Conservation (phyloP, 2,329 filamentous ascomycete genomes). For the Nothophoma quercina region DNA sequence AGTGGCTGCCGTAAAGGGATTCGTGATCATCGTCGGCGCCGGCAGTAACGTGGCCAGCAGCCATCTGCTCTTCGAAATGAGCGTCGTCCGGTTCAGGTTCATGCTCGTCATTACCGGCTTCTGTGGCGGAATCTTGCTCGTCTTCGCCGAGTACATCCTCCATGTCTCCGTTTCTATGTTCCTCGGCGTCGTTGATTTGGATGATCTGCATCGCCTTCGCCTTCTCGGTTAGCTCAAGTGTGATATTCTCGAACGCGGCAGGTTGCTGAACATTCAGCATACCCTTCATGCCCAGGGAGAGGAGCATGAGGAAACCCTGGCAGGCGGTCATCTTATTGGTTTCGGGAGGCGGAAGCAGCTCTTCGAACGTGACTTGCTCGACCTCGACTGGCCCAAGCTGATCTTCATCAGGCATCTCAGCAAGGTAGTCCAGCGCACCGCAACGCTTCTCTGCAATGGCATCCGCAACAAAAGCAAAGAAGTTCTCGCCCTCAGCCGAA, state of each 20-base stretch:
- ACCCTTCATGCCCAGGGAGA: constrained; percentile 63
- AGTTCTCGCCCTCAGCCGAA: constrained; percentile 68
- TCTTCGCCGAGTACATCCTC: not conserved
- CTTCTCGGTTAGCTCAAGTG: constrained; percentile 34
- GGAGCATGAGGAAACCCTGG: constrained; percentile 52
- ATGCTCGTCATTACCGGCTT: constrained; percentile 11
- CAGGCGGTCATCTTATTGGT: constrained; percentile 70
- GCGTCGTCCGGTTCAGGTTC: constrained; percentile 16
- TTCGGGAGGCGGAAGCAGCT: constrained; percentile 67
- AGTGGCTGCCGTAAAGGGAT: constrained; percentile 31
- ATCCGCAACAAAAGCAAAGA: constrained; percentile 65
- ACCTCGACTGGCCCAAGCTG: constrained; percentile 39
- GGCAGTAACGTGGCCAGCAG: constrained; percentile 20
- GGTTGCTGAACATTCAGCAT: constrained; percentile 69
- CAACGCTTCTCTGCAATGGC: constrained; percentile 51
- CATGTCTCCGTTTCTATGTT: not conserved
- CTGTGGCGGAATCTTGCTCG: not conserved
- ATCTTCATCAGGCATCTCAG: constrained; percentile 24
- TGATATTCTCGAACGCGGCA: constrained; percentile 52
- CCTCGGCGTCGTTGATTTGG: constrained; percentile 17
- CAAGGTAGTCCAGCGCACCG: constrained; percentile 13
- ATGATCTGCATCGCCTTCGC: constrained; percentile 26
- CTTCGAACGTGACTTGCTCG: constrained; percentile 68
- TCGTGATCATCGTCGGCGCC: constrained; percentile 25
- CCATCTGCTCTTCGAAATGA: constrained; percentile 38